Percentiles rank a stretch among this genome's conserved stretches.
phyloP scores from a whole-genome alignment of 2,329 filamentous ascomycete species.

The Diaporthe citrichinensis region DNA sequence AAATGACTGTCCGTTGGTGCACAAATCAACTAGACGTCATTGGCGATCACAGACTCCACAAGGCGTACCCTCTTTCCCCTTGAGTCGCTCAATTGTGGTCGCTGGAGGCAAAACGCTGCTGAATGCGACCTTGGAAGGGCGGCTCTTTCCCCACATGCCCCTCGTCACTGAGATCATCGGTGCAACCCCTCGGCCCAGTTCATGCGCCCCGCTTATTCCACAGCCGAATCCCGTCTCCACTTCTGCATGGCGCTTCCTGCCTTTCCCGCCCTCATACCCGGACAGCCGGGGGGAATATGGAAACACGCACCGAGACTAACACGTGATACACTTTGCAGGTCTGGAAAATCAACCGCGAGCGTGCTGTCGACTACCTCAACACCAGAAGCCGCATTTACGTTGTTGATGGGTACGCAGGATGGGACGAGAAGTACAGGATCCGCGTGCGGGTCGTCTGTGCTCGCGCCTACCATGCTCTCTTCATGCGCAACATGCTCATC shows the following conservation, averaged over 20 bases:
- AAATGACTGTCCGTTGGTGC: constrained; percentile 32
- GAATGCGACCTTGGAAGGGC: constrained; percentile 10
- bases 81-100: constrained; percentile 23
- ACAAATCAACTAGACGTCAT: constrained; percentile 42
- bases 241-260: constrained; percentile 38
- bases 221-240: constrained; percentile 31
- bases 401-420: constrained; percentile 95
- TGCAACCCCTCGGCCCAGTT: constrained; percentile 36
- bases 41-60: not conserved
- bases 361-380: constrained; percentile 99
- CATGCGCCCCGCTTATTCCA: constrained; percentile 39
- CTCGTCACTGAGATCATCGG: constrained; percentile 41
- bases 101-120: constrained; percentile 13
- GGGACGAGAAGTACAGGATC: constrained; percentile 99
- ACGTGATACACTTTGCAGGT: constrained; percentile 71
- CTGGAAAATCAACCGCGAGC: constrained; percentile 99
- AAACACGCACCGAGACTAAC: constrained; percentile 46
- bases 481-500: constrained; percentile 99
- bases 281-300: constrained; percentile 3
- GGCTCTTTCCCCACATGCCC: constrained; percentile 25
- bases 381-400: constrained; percentile 99
- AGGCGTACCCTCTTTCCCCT: not conserved
- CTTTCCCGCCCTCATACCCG: constrained; percentile 20
- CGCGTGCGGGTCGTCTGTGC: constrained; percentile 98
- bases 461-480: constrained; percentile 98